A percentile compares a stretch with the other conserved stretches of the same genome.
Evolutionary conservation across 1,139 yeast species (phyloP).

Genomic region (Insectozyma bohioensis): DNA sequence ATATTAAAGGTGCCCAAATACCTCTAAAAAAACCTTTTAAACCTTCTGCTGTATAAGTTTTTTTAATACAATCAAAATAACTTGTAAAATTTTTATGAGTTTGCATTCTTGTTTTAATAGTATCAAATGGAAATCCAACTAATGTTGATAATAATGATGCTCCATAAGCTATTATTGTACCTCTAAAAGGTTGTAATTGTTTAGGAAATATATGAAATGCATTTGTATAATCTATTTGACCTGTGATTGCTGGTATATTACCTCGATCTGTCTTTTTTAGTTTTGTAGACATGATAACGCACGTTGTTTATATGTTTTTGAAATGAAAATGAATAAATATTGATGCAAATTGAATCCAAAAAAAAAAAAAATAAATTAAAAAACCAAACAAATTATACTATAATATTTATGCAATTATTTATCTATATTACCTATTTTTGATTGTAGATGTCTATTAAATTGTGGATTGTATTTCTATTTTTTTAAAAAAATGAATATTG

Average conservation of each 20-base stretch:
- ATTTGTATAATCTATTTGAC: slow-evolving; percentile 32
- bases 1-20: slow-evolving; percentile 65
- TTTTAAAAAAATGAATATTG: no score
- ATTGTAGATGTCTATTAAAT: no score
- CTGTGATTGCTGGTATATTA: slow-evolving; percentile 46
- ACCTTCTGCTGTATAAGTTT: slow-evolving; percentile 65
- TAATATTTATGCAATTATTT: no score
- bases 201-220: slow-evolving; percentile 53
- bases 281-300: slow-evolving; percentile 1
- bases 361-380: no score
- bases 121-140: slow-evolving; percentile 82
- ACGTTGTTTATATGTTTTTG: background rate
- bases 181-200: slow-evolving; percentile 52
- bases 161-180: slow-evolving; percentile 59
- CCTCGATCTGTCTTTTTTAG: slow-evolving; percentile 11
- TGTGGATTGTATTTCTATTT: no score
- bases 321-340: no score
- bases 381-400: no score
- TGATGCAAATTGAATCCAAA: no score
- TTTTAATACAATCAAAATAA: slow-evolving; percentile 56
- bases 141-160: slow-evolving; percentile 68
- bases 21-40: slow-evolving; percentile 74
- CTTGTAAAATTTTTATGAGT: slow-evolving; percentile 62
- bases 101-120: slow-evolving; percentile 83
- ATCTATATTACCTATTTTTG: no score